Evolutionary conservation across 495 filamentous ascomycete species (phyloP), one percentile per base, ranked within the genome.

Genomic region (Neurospora discreta): DNA sequence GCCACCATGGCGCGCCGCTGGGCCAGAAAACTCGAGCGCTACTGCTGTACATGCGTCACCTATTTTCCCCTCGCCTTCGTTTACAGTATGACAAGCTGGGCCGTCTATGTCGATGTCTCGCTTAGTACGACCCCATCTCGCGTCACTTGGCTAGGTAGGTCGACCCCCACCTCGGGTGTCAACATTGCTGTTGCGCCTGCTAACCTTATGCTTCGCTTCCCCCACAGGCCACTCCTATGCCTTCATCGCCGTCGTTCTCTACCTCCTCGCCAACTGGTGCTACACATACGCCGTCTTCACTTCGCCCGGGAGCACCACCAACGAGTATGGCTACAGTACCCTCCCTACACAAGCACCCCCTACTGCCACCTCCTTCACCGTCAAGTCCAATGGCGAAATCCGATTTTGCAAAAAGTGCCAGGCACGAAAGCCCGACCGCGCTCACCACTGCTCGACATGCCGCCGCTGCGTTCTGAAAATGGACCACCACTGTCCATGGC

Each of bases 401-500:
- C 90, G 95, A 41, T 98, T 90, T 83, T 99, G 95, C 85, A 98
- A 98, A 84, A 99, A 99, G 82, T 99, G 95, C 81, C 90, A 95
- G 81, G 89, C 89, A 39, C 88, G 89, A 69, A 99, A 99, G 82
- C 95, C 95, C 52, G 96, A 98, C 81, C 94, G 95, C 39, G 89
- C 96, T 41, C 95, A 99, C 79, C 95, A 99, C 84, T 99, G 95
- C 85, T 95, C 91, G 15, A 92, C 93, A 16, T 99, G 95, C 81
- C 88, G 90, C 71, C 89, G 90, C 73, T 99, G 95, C 79, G 95
- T 99, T 13, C 84, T 98, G 78, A 98, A 98, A 82, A 99, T 99
- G 95, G 95, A 99, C 80, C 95, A 99, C 80, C 95, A 99, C 82
- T 99, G 95, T 77, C 95, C 95, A 7, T 99, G 95, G 95, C 86